These are phyloP conservation scores for Hypoxylon sp. DNA, from an alignment of 2,329 filamentous ascomycete species.

Conservation along the genomic window DNA sequence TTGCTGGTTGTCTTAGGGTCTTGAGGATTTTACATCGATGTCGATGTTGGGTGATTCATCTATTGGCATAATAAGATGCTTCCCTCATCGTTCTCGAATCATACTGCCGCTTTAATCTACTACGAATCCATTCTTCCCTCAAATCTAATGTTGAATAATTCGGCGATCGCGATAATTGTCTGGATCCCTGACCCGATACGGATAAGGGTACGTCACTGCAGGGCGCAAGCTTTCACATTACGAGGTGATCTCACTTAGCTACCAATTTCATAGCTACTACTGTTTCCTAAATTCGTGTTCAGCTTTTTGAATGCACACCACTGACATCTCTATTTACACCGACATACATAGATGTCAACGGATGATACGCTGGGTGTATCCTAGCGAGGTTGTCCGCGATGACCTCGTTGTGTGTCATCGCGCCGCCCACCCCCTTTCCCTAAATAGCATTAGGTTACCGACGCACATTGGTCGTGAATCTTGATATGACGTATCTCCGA, in stretches of 20 bases:
- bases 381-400: background rate
- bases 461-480: background rate
- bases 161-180: slow-evolving; percentile 16
- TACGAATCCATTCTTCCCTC: no score
- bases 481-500: slow-evolving; percentile 10
- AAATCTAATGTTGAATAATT: no score
- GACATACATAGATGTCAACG: background rate
- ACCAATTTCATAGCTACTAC: no score
- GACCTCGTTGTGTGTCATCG: no score
- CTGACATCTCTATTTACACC: no score
- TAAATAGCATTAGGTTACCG: background rate
- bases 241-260: slow-evolving; percentile 18
- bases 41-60: no score
- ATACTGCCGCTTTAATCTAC: slow-evolving; percentile 12
- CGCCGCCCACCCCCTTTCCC: background rate
- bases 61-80: no score
- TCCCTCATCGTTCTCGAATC: background rate
- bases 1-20: slow-evolving; percentile 9
- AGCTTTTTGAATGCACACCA: no score
- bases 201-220: slow-evolving; percentile 28
- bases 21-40: slow-evolving; percentile 9
- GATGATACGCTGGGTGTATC: background rate
- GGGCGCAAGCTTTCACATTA: slow-evolving; percentile 1
- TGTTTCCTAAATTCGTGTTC: no score
- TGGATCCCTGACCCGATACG: slow-evolving; percentile 7